A percentile compares a stretch with the other conserved stretches of the same genome.
phyloP scores from a whole-genome alignment of 1,284 basidiomycete species.

The Rhodotorula sp. region DNA sequence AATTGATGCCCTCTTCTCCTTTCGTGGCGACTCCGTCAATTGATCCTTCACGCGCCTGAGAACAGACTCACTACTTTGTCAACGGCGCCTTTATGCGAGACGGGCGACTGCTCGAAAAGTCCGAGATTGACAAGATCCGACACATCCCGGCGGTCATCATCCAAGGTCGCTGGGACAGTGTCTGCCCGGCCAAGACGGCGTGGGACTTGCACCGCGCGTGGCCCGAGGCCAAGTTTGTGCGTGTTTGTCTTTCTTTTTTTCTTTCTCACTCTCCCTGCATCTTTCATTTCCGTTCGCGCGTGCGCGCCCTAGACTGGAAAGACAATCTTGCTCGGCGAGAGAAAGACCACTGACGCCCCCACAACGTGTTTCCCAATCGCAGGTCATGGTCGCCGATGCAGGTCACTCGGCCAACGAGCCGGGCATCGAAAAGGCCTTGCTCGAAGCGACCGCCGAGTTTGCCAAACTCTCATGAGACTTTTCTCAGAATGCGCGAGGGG shows the following conservation, averaged over 20 bases:
- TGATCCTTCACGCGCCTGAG: neutral
- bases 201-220: slow-evolving; percentile 72
- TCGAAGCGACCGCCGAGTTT: slow-evolving; percentile 58
- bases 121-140: slow-evolving; percentile 80
- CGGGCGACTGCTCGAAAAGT: slow-evolving; percentile 78
- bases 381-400: slow-evolving; percentile 73
- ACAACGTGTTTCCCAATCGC: slow-evolving; percentile 21
- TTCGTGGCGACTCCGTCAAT: neutral
- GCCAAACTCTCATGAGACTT: slow-evolving; percentile 38
- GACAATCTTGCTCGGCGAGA: neutral
- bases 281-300: too few species aligned
- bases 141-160: slow-evolving; percentile 49
- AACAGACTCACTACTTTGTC: slow-evolving; percentile 83
- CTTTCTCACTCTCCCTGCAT: too few species aligned
- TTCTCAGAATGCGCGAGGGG: neutral
- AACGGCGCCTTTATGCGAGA: slow-evolving; percentile 77
- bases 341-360: neutral
- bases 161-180: slow-evolving; percentile 46
- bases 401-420: slow-evolving; percentile 83
- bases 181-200: slow-evolving; percentile 55
- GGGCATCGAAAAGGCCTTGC: slow-evolving; percentile 69
- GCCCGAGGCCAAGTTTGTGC: slow-evolving; percentile 61
- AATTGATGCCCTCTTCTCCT: neutral
- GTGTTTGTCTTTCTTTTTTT: neutral
- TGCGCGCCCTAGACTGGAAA: neutral